Evolutionary conservation across 805 yeast species (phyloP).

Genomic region (Barnettozyma populi): DNA sequence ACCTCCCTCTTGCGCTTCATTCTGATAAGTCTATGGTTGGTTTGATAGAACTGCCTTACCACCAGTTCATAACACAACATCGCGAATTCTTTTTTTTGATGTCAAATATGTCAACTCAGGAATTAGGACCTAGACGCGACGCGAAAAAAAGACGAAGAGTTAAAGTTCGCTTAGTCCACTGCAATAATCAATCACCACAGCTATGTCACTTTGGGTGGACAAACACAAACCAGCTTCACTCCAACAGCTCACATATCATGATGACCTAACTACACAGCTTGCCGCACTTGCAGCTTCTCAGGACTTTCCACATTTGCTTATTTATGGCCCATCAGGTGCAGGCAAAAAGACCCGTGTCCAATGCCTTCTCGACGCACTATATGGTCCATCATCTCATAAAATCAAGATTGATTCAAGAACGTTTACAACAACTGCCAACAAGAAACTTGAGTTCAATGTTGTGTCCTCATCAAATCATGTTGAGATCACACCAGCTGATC

Average conservation of each 20-base stretch:
- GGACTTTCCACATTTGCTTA: slow-evolving; percentile 87
- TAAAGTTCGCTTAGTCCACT: neutral
- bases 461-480: slow-evolving; percentile 88
- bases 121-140: slow-evolving; percentile 1
- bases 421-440: slow-evolving; percentile 64
- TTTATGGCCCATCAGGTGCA: slow-evolving; percentile 95
- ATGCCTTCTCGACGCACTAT: slow-evolving; percentile 71
- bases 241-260: slow-evolving; percentile 61
- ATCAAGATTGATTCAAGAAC: slow-evolving; percentile 87
- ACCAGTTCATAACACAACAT: too few relatives aligned
- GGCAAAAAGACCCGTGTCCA: slow-evolving; percentile 94
- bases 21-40: too few relatives aligned
- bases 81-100: neutral
- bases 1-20: neutral
- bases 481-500: slow-evolving; percentile 94
- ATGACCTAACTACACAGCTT: slow-evolving; percentile 56
- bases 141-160: neutral
- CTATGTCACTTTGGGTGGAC: slow-evolving; percentile 96
- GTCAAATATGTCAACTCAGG: neutral
- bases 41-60: neutral
- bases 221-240: slow-evolving; percentile 78
- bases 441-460: slow-evolving; percentile 86
- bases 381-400: slow-evolving; percentile 77
- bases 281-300: slow-evolving; percentile 61
- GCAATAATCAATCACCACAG: too few relatives aligned